These are phyloP conservation scores for Lichina pygmaea DNA, from an alignment of 495 filamentous ascomycete genomes.

Conservation along the genomic window DNA sequence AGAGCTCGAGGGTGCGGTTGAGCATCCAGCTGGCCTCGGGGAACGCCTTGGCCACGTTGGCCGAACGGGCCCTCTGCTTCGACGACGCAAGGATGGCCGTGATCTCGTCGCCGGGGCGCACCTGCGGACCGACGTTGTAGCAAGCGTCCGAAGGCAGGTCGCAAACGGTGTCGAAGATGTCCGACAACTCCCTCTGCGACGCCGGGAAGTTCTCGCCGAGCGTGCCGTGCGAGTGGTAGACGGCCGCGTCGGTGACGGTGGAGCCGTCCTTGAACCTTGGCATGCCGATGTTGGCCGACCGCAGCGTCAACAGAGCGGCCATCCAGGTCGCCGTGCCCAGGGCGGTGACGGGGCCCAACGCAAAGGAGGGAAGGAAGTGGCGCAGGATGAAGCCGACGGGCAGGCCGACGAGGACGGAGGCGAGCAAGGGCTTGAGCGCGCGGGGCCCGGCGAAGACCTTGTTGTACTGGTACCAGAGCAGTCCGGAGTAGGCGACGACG, in stretches of 20 bases:
- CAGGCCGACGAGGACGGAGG: conserved; percentile 20
- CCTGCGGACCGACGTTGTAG: background rate
- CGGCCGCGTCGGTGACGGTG: conserved; percentile 10
- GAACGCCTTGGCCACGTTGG: background rate
- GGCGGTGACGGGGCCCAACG: conserved; percentile 20
- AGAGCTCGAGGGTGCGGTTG: background rate
- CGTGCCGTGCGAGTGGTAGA: conserved; percentile 18
- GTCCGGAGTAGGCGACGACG: conserved; percentile 25
- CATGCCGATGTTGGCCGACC: conserved; percentile 11
- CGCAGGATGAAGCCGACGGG: conserved; percentile 19
- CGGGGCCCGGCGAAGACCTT: conserved; percentile 29
- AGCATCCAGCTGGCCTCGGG: background rate
- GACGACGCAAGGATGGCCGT: background rate
- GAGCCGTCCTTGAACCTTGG: conserved; percentile 9
- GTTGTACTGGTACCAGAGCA: conserved; percentile 33
- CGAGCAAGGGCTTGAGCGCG: conserved; percentile 22
- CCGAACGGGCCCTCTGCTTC: background rate
- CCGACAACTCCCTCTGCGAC: conserved; percentile 24
- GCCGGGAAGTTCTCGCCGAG: conserved; percentile 19
- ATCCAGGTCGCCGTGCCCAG: background rate
- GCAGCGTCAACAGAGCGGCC: background rate
- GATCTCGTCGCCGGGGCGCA: background rate
- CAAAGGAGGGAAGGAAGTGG: conserved; percentile 12
- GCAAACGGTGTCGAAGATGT: background rate
- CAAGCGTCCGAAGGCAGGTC: background rate